Base-by-base conservation (phyloP, 768 basidiomycete species). In the Boletus edulis region DNA sequence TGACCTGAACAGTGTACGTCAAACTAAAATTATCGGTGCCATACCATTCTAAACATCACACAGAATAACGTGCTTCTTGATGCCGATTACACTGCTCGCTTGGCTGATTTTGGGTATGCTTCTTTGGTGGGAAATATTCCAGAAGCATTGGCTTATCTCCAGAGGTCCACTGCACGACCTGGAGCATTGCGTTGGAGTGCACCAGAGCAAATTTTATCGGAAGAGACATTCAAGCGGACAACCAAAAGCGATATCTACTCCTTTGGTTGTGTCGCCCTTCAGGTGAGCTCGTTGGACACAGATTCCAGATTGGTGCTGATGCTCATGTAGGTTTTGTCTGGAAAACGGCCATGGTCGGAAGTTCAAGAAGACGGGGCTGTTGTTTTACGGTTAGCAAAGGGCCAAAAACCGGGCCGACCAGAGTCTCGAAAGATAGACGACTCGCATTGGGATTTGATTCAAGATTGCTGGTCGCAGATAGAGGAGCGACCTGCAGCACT, bases 321-420 rank as follows among this genome's bases (percentile, higher is more conserved):
- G 4, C 8, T 20, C 3, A 1, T 46, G 18, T 43, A 59, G 50
- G 42, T 49, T 0, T n/a, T 59, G 1, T 65, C 62, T 0, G 60
- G 62, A 1, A 46, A 48, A 35, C 29, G 43, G 6, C 57, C 62
- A 9, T 61, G 58, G 54, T 52, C 50, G 3, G 53, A 49, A 29
- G 10, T 60, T 11, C 31, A n/a, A 20, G 7, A 31, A 11, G 58
- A 54, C 12, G 32, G 2, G 1, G 20, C 20, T 7, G n/a, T 61
- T 15, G 17, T 56, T 6, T 73, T 54, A 6, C 7, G 13, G n/a
- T 13, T 59, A 22, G 13, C 15, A 0, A 8, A 29, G 20, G 57
- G 58, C 5, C 12, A 40, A 9, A 51, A 48, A 7, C 59, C 58
- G 3, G n/a, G 22, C 2, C 48, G 59, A 11, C 58, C 58, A 35